Evolutionary conservation across 106 monocot species (phyloP).

Genomic region (Vanilla planifolia): DNA sequence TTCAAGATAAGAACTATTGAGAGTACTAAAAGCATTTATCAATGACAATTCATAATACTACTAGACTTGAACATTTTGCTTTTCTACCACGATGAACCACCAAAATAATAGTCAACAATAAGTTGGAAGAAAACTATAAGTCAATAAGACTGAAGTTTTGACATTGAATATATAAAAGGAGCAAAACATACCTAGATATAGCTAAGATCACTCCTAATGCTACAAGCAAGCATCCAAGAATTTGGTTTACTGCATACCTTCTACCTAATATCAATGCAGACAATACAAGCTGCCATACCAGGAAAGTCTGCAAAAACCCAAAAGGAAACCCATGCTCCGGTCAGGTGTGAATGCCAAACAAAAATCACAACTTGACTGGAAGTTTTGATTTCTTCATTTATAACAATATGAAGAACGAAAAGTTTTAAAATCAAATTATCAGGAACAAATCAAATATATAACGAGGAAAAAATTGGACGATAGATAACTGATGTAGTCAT

Average conservation of each 20-base stretch:
- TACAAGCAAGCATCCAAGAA: constrained; percentile 83
- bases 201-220: constrained; percentile 73
- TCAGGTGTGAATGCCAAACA: not conserved
- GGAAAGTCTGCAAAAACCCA: constrained; percentile 62
- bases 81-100: not conserved
- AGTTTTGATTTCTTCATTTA: too few relatives aligned
- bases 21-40: not conserved
- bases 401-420: too few relatives aligned
- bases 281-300: constrained; percentile 97
- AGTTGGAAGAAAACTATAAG: too few relatives aligned
- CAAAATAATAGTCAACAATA: not conserved
- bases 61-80: not conserved
- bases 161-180: not conserved
- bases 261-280: constrained; percentile 74
- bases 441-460: too few relatives aligned
- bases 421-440: too few relatives aligned
- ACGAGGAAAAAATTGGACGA: too few relatives aligned
- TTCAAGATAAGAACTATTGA: not conserved
- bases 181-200: constrained; percentile 61
- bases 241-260: constrained; percentile 64
- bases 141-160: not conserved
- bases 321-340: not conserved
- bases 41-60: not conserved
- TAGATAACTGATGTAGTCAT: too few relatives aligned
- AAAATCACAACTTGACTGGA: not conserved